Percentiles rank a stretch among this genome's conserved stretches.
Evolutionary conservation across 257 asterid species (phyloP).

Genomic region (Schizonepeta tenuifolia): DNA sequence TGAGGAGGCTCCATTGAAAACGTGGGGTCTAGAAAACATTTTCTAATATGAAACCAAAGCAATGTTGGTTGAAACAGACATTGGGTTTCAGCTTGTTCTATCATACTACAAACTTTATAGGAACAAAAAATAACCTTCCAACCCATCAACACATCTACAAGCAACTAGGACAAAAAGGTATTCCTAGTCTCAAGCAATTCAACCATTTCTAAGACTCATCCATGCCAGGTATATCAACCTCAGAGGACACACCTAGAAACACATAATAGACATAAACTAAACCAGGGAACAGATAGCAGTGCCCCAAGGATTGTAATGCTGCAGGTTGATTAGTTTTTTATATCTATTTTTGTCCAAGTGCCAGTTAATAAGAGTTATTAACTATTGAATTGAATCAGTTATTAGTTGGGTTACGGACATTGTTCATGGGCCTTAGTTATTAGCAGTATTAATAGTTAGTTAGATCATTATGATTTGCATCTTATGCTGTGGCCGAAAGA

Average conservation of each 20-base stretch:
- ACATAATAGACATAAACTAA: not conserved
- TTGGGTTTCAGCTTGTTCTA: not conserved
- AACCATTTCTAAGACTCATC: slow-evolving; percentile 4
- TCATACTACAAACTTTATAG: not conserved
- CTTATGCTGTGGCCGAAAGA: too few species aligned
- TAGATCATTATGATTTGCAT: too few species aligned
- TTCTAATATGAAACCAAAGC: not conserved
- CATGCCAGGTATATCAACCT: not conserved
- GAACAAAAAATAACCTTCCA: not conserved
- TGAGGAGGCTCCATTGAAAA: not conserved
- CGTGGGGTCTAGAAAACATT: not conserved
- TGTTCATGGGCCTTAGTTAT: too few species aligned
- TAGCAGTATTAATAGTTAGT: too few species aligned
- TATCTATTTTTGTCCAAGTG: too few species aligned
- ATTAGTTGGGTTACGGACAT: too few species aligned
- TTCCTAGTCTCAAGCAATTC: not conserved
- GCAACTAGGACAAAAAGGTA: not conserved
- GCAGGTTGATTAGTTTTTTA: too few species aligned
- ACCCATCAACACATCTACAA: not conserved
- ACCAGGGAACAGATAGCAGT: not conserved
- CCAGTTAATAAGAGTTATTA: too few species aligned
- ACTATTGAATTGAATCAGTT: too few species aligned
- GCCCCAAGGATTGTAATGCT: too few species aligned
- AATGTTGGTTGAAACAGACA: not conserved
- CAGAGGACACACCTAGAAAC: not conserved